Evolutionary conservation across 1,284 basidiomycete genomes (phyloP).

Genomic region (Agaricales sp.): DNA sequence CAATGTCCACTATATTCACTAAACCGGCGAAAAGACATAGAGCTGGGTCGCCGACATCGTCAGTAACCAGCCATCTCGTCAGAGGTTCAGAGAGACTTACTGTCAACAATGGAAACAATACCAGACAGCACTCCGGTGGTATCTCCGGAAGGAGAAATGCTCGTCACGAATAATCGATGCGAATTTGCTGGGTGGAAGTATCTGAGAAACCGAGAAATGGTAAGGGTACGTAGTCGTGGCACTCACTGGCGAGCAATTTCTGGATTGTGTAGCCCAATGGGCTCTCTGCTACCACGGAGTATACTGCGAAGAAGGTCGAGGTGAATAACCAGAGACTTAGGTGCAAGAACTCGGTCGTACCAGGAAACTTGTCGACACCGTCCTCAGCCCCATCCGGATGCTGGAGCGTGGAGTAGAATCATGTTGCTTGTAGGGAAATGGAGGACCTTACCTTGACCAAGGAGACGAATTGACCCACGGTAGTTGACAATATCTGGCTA

Average conservation of each 20-base stretch:
- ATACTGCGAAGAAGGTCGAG: constrained; percentile 33
- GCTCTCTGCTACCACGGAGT: constrained; percentile 55
- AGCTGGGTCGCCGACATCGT: constrained; percentile 27
- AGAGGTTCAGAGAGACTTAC: constrained; percentile 29
- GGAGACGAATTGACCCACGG: constrained; percentile 56
- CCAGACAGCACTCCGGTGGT: constrained; percentile 47
- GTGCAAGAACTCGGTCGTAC: constrained; percentile 23
- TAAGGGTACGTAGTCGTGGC: background rate
- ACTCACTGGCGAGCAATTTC: constrained; percentile 69
- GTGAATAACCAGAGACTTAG: background rate
- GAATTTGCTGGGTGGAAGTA: constrained; percentile 70
- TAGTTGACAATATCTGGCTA: constrained; percentile 57
- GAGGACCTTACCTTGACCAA: constrained; percentile 46
- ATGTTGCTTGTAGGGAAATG: background rate
- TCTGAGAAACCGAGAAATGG: constrained; percentile 1
- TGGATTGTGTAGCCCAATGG: constrained; percentile 59
- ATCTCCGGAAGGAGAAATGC: constrained; percentile 32
- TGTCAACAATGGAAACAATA: constrained; percentile 70
- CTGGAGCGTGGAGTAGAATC: constrained; percentile 20
- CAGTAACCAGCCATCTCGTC: constrained; percentile 2
- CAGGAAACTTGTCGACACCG: constrained; percentile 65
- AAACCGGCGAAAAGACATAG: constrained; percentile 64
- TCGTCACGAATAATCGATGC: constrained; percentile 67
- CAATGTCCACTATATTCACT: constrained; percentile 59
- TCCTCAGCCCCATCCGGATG: constrained; percentile 59